Conservation (phyloP, 257 asterid genomes). For the Haberlea rhodopensis region DNA sequence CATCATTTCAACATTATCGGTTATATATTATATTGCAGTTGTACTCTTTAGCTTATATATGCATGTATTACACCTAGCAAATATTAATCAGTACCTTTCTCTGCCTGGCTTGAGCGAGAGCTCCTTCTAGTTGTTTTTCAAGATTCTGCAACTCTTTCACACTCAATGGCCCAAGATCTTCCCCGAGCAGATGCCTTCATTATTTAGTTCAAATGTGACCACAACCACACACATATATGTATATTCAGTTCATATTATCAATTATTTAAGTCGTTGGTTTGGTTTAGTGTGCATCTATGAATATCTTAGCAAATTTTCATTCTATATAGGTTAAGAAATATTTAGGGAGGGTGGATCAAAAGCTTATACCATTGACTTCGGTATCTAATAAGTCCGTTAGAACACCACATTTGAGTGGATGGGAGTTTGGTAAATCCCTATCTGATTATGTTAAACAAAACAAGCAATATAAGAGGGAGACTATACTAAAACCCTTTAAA, state of each 20-base stretch:
- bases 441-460: neutral
- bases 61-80: no score
- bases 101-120: constrained; percentile 82
- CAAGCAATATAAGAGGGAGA: no score
- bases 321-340: no score
- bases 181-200: constrained; percentile 88
- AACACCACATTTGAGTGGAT: no score
- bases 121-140: constrained; percentile 87
- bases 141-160: constrained; percentile 84
- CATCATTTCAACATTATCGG: no score
- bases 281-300: neutral
- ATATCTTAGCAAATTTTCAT: neutral
- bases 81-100: constrained; percentile 65
- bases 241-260: neutral
- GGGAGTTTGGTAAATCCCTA: neutral
- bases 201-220: neutral
- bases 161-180: constrained; percentile 82
- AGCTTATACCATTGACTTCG: neutral
- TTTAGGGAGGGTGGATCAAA: neutral
- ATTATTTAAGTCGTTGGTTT: neutral
- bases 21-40: no score
- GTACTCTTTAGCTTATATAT: no score
- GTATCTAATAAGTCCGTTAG: neutral
- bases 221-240: neutral
- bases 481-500: neutral